Evolutionary conservation across 2,329 filamentous ascomycete genomes (phyloP).

Genomic region (Coleophoma cylindrospora): DNA sequence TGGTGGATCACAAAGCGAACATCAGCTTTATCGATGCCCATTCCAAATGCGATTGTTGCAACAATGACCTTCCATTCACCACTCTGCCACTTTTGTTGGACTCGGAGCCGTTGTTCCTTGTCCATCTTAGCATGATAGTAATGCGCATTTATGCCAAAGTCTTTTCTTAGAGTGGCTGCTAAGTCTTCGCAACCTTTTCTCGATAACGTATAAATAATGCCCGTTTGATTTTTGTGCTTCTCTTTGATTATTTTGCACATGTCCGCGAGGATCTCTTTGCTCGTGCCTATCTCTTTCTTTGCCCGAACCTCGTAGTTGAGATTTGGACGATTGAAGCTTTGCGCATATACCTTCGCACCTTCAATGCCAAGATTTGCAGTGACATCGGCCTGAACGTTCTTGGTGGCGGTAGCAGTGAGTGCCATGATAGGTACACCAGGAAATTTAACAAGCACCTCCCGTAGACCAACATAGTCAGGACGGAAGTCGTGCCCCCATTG

Average conservation of each 20-base stretch:
- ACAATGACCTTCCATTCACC: constrained; percentile 84
- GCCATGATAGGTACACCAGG: constrained; percentile 86
- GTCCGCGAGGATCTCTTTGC: constrained; percentile 42
- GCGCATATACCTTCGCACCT: constrained; percentile 71
- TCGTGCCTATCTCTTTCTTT: constrained; percentile 59
- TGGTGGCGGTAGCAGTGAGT: constrained; percentile 89
- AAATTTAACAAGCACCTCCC: constrained; percentile 66
- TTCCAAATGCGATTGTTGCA: constrained; percentile 96
- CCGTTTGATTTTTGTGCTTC: constrained; percentile 67
- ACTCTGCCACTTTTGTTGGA: constrained; percentile 80
- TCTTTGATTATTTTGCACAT: constrained; percentile 64
- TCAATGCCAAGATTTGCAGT: constrained; percentile 84
- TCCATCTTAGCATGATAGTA: constrained; percentile 85
- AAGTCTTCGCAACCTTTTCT: constrained; percentile 77
- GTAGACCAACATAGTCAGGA: constrained; percentile 87
- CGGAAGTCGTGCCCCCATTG: constrained; percentile 99
- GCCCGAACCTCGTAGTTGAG: constrained; percentile 78
- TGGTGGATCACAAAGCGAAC: constrained; percentile 96
- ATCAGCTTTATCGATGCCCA: constrained; percentile 99
- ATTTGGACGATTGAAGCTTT: constrained; percentile 97
- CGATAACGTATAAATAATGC: constrained; percentile 91
- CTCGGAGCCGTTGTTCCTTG: constrained; percentile 57
- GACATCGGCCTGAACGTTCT: constrained; percentile 87
- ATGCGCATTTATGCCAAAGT: constrained; percentile 64
- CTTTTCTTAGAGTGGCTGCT: constrained; percentile 58